phyloP scores from a whole-genome alignment of 352 stramenopile genomes.

The Phytophthora hybrid region DNA sequence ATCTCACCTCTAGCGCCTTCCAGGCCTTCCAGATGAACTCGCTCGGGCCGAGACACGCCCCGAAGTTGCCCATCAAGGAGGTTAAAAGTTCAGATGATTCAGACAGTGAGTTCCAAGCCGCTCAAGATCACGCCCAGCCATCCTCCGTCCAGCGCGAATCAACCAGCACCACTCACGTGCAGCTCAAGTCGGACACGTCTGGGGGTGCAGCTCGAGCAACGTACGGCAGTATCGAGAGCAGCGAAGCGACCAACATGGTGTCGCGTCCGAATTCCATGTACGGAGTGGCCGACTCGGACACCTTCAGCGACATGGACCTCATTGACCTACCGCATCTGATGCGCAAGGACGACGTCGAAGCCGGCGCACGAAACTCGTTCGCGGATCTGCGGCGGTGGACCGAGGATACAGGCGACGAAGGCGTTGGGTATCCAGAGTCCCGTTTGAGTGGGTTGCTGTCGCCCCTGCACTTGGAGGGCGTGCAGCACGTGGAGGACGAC shows the following conservation, averaged over 20 bases:
- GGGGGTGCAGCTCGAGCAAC: conserved; percentile 27
- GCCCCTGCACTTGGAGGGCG: conserved; percentile 32
- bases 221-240: conserved; percentile 46
- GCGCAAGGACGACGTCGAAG: conserved; percentile 59
- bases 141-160: conserved; percentile 31
- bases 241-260: conserved; percentile 26
- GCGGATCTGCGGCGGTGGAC: conserved; percentile 53
- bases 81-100: conserved; percentile 31
- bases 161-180: conserved; percentile 34
- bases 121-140: conserved; percentile 29
- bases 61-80: conserved; percentile 25
- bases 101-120: conserved; percentile 28
- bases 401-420: conserved; percentile 17
- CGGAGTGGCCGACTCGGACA: conserved; percentile 66
- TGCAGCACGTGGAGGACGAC: conserved; percentile 40
- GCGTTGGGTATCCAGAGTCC: conserved; percentile 35
- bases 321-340: conserved; percentile 78
- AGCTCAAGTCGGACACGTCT: conserved; percentile 31
- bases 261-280: conserved; percentile 61
- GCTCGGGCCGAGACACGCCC: conserved; percentile 29
- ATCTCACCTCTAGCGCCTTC: conserved; percentile 73
- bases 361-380: conserved; percentile 42
- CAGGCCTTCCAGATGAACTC: conserved; percentile 64
- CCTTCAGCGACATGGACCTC: conserved; percentile 81
- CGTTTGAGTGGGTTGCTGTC: conserved; percentile 40